Conservation (phyloP, 192 early-diverging fungal species). For the Entrophospora sp. region DNA sequence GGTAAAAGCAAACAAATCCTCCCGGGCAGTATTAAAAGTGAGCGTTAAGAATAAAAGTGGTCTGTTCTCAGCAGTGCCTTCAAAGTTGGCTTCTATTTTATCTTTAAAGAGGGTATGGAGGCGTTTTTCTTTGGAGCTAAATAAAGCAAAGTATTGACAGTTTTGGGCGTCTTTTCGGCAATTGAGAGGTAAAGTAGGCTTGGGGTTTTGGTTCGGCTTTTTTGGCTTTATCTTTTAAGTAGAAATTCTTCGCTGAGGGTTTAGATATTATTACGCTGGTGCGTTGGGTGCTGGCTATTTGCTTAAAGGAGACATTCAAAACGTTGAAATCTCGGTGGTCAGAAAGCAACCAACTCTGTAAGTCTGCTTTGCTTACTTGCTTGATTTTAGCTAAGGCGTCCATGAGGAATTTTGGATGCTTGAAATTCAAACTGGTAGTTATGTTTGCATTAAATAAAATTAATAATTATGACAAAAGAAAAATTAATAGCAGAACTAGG, state of each 20-base stretch:
- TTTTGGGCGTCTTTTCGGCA: neutral
- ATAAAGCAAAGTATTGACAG: neutral
- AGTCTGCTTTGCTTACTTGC: neutral
- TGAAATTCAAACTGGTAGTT: neutral
- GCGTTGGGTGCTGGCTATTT: neutral
- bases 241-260: neutral
- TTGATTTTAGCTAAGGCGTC: no score
- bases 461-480: no score
- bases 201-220: neutral
- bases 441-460: neutral
- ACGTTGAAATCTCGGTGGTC: no score
- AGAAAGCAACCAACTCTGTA: neutral
- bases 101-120: neutral
- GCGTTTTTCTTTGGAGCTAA: neutral
- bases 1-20: neutral
- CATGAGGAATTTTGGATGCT: neutral
- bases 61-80: neutral
- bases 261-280: neutral
- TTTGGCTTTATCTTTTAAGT: neutral
- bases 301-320: neutral
- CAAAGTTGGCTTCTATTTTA: conserved; percentile 5
- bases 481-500: no score
- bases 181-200: neutral
- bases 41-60: no score
- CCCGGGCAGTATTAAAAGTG: neutral